Conservation (phyloP, 352 stramenopile genomes). For the Elongisporangium prolatum region DNA sequence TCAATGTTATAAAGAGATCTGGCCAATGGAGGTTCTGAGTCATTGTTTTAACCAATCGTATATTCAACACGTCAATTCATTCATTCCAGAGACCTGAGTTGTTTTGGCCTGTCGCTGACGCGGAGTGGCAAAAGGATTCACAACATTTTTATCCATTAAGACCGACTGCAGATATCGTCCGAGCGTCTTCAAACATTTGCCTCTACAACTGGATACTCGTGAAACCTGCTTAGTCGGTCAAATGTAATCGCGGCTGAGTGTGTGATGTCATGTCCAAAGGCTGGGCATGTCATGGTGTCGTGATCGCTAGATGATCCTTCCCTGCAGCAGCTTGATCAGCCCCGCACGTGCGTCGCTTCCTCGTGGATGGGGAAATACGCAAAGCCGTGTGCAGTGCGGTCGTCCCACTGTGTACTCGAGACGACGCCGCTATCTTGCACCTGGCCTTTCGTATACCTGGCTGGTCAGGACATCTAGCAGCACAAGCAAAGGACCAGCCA, state of each 20-base stretch:
- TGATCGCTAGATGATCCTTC: not conserved
- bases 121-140: too few relatives aligned
- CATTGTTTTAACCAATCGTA: too few relatives aligned
- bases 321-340: not conserved
- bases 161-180: not conserved
- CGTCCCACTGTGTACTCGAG: not conserved
- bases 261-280: not conserved
- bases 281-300: not conserved
- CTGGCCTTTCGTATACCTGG: not conserved
- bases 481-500: not conserved
- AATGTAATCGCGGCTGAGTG: not conserved
- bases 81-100: too few relatives aligned
- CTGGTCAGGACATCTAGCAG: too few relatives aligned
- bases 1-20: too few relatives aligned
- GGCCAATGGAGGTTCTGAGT: too few relatives aligned
- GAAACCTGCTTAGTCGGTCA: not conserved
- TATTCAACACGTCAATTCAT: too few relatives aligned
- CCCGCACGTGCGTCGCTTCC: not conserved
- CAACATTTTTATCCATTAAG: too few relatives aligned
- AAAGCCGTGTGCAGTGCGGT: not conserved
- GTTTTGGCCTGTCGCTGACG: too few relatives aligned
- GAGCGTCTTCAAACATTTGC: not conserved
- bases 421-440: not conserved
- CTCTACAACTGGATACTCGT: not conserved
- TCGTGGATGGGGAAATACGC: not conserved